Percentiles rank a stretch among this genome's conserved stretches.
These are phyloP conservation scores for Flaveria linearis DNA, from an alignment of 129 eudicot species.

Conservation along the genomic window DNA sequence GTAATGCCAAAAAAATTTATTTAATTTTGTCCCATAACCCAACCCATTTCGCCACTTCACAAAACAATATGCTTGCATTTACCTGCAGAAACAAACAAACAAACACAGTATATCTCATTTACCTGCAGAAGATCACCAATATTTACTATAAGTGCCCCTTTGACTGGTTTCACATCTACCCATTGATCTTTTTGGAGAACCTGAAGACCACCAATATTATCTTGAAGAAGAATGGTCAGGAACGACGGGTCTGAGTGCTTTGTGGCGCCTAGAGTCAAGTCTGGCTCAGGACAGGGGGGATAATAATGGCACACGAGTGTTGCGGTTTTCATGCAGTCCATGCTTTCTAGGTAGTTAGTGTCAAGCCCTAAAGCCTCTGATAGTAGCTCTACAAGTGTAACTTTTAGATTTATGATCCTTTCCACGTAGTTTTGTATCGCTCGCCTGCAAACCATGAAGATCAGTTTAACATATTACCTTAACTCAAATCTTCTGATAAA, in stretches of 20 bases:
- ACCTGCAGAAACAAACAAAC: conserved; percentile 65
- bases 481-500: neutral
- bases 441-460: conserved; percentile 32
- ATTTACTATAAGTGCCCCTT: conserved; percentile 53
- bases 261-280: conserved; percentile 51
- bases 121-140: conserved; percentile 66
- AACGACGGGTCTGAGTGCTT: conserved; percentile 37
- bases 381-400: conserved; percentile 37
- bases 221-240: conserved; percentile 59
- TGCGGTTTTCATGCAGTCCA: conserved; percentile 56
- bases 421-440: conserved; percentile 44
- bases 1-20: too few relatives aligned
- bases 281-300: conserved; percentile 63
- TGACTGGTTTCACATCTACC: conserved; percentile 54
- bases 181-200: conserved; percentile 29
- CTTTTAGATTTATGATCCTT: conserved; percentile 38
- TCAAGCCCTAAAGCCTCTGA: conserved; percentile 58
- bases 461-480: neutral
- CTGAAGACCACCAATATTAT: conserved; percentile 60
- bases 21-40: too few relatives aligned
- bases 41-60: too few relatives aligned
- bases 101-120: too few relatives aligned
- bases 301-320: conserved; percentile 50
- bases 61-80: conserved; percentile 9
- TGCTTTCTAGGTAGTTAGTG: conserved; percentile 30